Evolutionary conservation across 2,329 filamentous ascomycete genomes (phyloP).

Genomic region (Colletotrichum sp.): DNA sequence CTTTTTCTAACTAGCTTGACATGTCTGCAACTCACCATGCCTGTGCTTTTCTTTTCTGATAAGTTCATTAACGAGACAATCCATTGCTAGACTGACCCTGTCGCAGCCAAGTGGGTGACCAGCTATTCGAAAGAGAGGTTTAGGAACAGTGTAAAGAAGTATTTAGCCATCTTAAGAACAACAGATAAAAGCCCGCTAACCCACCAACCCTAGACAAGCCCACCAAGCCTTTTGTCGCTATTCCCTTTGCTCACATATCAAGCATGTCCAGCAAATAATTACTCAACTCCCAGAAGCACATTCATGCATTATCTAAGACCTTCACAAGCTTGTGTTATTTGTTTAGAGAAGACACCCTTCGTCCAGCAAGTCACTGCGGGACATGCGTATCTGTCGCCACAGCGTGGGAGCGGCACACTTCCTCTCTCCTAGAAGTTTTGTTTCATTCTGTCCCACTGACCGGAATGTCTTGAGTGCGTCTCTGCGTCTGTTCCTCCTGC

Average conservation of each 20-base stretch:
- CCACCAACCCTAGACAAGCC: not conserved
- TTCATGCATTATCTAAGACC: not conserved
- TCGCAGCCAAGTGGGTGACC: not conserved
- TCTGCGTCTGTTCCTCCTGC: not conserved
- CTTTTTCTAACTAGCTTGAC: not conserved
- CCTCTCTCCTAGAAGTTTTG: not conserved
- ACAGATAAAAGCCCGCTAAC: not conserved
- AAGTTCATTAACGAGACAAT: not conserved
- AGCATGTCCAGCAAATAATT: not conserved
- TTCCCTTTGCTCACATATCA: not conserved
- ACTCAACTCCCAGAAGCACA: not conserved
- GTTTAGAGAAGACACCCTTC: not conserved
- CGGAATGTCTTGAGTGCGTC: not conserved
- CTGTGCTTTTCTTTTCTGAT: not conserved
- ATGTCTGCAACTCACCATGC: not conserved
- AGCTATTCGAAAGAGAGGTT: not conserved
- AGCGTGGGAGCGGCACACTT: not conserved
- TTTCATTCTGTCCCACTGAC: not conserved
- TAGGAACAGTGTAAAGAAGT: not conserved
- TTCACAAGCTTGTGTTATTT: not conserved
- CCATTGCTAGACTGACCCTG: not conserved
- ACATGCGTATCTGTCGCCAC: not conserved
- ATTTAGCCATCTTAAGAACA: not conserved
- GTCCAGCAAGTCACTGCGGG: not conserved
- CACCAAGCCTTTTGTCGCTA: not conserved